phyloP scores from a whole-genome alignment of 2,329 filamentous ascomycete genomes.

The Phialophora macrospora region DNA sequence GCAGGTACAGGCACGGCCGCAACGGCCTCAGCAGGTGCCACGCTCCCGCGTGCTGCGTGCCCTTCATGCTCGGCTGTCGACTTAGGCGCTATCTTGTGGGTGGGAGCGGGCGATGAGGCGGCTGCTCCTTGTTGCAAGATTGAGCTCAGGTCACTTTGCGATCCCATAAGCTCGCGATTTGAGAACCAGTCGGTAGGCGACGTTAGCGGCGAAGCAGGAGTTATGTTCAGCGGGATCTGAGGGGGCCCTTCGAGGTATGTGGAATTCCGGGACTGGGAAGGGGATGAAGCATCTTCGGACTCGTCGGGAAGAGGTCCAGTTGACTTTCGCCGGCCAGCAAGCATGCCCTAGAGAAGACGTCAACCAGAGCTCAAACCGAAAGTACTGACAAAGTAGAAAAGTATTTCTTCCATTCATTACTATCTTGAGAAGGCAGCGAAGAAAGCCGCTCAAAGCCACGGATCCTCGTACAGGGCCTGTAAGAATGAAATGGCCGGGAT shows the following conservation, averaged over 20 bases:
- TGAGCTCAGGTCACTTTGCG: constrained; percentile 16
- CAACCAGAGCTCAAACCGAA: constrained; percentile 27
- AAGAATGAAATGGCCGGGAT: constrained; percentile 13
- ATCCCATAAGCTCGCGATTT: constrained; percentile 19
- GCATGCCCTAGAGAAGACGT: constrained; percentile 35
- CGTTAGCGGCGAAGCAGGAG: constrained; percentile 18
- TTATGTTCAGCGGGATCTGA: constrained; percentile 32
- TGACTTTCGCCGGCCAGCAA: constrained; percentile 27
- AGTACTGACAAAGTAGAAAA: constrained; percentile 19
- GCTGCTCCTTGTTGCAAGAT: constrained; percentile 7
- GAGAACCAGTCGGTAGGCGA: constrained; percentile 34
- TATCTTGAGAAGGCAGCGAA: constrained; percentile 30
- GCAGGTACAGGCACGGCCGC: constrained; percentile 10
- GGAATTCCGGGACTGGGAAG: constrained; percentile 26
- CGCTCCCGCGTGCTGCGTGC: not conserved
- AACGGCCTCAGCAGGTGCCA: not conserved
- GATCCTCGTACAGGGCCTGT: constrained; percentile 11
- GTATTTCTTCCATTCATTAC: constrained; percentile 32
- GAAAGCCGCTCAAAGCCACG: constrained; percentile 13
- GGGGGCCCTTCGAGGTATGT: constrained; percentile 30
- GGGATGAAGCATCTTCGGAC: constrained; percentile 20
- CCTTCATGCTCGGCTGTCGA: not conserved
- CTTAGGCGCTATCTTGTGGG: not conserved
- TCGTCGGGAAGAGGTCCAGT: constrained; percentile 26
- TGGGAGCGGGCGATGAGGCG: constrained; percentile 12